Evolutionary conservation across 1,139 yeast species (phyloP).

Genomic region (Candida gigantensis): DNA sequence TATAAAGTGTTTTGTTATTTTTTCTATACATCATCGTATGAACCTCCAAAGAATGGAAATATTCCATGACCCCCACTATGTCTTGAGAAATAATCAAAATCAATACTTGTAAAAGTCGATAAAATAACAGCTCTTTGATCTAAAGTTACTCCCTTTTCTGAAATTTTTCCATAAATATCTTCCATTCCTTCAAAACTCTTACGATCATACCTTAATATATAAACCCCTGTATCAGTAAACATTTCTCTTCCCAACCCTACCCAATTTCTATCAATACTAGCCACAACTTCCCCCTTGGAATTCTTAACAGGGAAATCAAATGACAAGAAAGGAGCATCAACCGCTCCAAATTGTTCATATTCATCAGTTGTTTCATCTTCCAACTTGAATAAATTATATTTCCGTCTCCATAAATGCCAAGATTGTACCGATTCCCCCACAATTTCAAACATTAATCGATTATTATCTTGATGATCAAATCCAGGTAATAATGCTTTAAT

Average conservation of each 20-base stretch:
- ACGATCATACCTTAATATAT: conserved; percentile 82
- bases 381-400: conserved; percentile 71
- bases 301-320: conserved; percentile 81
- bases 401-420: conserved; percentile 93
- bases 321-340: conserved; percentile 84
- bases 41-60: conserved; percentile 40
- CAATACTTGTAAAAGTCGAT: conserved; percentile 88
- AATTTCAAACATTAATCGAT: conserved; percentile 44
- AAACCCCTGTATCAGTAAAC: conserved; percentile 93
- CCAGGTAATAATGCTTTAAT: conserved; percentile 73
- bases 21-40: conserved; percentile 19
- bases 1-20: no score
- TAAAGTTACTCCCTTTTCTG: conserved; percentile 36
- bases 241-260: conserved; percentile 91
- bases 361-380: conserved; percentile 47
- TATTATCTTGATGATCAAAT: conserved; percentile 34
- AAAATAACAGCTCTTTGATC: conserved; percentile 85
- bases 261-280: conserved; percentile 88
- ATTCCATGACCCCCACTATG: conserved; percentile 62
- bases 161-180: conserved; percentile 16
- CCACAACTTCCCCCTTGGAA: conserved; percentile 59
- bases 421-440: conserved; percentile 88
- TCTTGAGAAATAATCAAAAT: conserved; percentile 91
- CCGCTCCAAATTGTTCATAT: conserved; percentile 74
- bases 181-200: conserved; percentile 53